A percentile compares a stretch with the other conserved stretches of the same genome.
Conservation (phyloP, 148 eudicot species). For the Vaccinium darrowii region DNA sequence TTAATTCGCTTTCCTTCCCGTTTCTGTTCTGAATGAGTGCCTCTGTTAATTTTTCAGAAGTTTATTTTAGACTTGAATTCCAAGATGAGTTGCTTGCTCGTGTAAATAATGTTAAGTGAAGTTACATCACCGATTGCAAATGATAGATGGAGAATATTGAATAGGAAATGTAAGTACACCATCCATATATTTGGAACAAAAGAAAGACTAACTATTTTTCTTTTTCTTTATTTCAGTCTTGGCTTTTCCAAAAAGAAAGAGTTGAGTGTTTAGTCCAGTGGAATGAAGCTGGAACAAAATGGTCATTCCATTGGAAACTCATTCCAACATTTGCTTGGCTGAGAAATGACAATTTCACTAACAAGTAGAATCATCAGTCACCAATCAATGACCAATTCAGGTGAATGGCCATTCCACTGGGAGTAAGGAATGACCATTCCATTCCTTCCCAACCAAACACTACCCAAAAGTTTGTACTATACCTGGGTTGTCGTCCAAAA, state of each 20-base stretch:
- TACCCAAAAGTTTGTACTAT: conserved; percentile 13
- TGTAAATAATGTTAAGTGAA: conserved; percentile 11
- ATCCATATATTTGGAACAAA: background rate
- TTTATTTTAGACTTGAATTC: conserved; percentile 5
- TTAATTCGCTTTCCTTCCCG: conserved; percentile 17
- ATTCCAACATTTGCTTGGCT: background rate
- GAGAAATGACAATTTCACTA: background rate
- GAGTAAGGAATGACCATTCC: background rate
- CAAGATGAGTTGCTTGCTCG: background rate
- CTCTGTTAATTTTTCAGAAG: conserved; percentile 35
- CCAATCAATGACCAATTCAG: background rate
- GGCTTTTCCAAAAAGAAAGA: background rate
- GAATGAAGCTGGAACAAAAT: background rate
- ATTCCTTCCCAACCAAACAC: conserved; percentile 1
- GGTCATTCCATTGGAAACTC: background rate
- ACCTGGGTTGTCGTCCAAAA: conserved; percentile 22
- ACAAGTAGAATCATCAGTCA: background rate
- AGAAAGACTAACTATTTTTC: background rate
- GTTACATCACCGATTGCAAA: background rate
- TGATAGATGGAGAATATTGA: background rate
- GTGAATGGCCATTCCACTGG: background rate
- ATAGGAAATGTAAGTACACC: background rate
- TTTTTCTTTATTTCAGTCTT: background rate
- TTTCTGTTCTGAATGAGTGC: conserved; percentile 24
- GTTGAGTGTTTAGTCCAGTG: background rate